Evolutionary conservation across 1,284 basidiomycete genomes (phyloP).

Genomic region (Apiotrichum porosum): DNA sequence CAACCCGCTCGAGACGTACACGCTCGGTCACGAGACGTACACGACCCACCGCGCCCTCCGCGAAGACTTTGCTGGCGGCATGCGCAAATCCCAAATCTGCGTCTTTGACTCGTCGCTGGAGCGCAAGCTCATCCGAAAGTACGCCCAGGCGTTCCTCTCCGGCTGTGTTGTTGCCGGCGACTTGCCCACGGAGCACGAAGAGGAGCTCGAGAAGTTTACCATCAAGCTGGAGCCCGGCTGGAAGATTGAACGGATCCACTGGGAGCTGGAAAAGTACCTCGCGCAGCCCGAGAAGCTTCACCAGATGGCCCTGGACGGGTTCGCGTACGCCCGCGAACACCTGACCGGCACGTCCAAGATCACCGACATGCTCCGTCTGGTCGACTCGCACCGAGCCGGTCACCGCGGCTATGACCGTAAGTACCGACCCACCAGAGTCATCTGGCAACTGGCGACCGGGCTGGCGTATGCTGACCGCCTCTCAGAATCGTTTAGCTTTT

Average conservation of each 20-base stretch:
- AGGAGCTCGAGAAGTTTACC: slow-evolving; percentile 33
- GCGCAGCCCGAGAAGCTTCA: slow-evolving; percentile 33
- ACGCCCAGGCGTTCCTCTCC: slow-evolving; percentile 44
- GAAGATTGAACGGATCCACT: slow-evolving; percentile 39
- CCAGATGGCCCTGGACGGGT: slow-evolving; percentile 42
- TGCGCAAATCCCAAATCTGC: slow-evolving; percentile 45
- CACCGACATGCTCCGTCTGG: slow-evolving; percentile 34
- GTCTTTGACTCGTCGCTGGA: slow-evolving; percentile 49
- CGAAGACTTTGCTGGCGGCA: slow-evolving; percentile 42
- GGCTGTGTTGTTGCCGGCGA: slow-evolving; percentile 47
- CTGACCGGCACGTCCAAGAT: slow-evolving; percentile 44
- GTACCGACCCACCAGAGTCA: no score
- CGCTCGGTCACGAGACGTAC: slow-evolving; percentile 33
- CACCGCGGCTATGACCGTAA: slow-evolving; percentile 41
- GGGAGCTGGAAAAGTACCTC: slow-evolving; percentile 30
- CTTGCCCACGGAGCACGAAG: slow-evolving; percentile 46
- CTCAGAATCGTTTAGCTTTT: slow-evolving; percentile 27
- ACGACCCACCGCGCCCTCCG: slow-evolving; percentile 31
- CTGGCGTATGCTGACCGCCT: slow-evolving; percentile 30
- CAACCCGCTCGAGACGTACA: slow-evolving; percentile 41
- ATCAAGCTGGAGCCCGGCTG: slow-evolving; percentile 40
- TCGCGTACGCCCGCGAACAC: slow-evolving; percentile 41
- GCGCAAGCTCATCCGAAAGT: slow-evolving; percentile 48
- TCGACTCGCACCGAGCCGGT: slow-evolving; percentile 35
- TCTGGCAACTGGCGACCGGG: no score